Conservation (phyloP, 1,284 basidiomycete species). For the Austroboletus niveus region DNA sequence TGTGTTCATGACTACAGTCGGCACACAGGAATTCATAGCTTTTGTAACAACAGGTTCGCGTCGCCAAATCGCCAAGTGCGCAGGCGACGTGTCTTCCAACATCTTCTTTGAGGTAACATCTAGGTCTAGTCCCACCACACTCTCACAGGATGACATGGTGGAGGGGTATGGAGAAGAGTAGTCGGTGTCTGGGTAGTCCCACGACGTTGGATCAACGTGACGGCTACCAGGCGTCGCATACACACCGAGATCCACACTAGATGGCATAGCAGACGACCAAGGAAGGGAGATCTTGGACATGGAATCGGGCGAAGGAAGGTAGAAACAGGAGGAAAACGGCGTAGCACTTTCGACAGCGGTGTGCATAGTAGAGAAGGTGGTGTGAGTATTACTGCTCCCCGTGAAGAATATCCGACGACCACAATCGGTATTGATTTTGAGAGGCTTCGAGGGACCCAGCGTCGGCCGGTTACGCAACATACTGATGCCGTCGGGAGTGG, state of each 20-base stretch:
- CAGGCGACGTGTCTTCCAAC: slow-evolving; percentile 31
- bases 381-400: slow-evolving; percentile 47
- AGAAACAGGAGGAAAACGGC: slow-evolving; percentile 51
- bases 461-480: slow-evolving; percentile 35
- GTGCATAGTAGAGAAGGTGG: slow-evolving; percentile 63
- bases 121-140: slow-evolving; percentile 35
- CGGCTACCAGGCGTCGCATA: slow-evolving; percentile 36
- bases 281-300: slow-evolving; percentile 39
- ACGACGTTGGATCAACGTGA: slow-evolving; percentile 28
- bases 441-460: slow-evolving; percentile 40
- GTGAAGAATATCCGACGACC: slow-evolving; percentile 53
- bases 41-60: slow-evolving; percentile 28
- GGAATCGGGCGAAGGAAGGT: slow-evolving; percentile 44
- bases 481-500: slow-evolving; percentile 52
- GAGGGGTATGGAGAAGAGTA: slow-evolving; percentile 35
- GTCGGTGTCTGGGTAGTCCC: slow-evolving; percentile 34
- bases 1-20: slow-evolving; percentile 29
- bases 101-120: slow-evolving; percentile 32
- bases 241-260: slow-evolving; percentile 40
- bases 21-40: slow-evolving; percentile 27
- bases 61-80: slow-evolving; percentile 33
- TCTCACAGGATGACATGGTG: slow-evolving; percentile 29
- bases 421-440: slow-evolving; percentile 61
- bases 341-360: slow-evolving; percentile 65
- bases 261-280: slow-evolving; percentile 39